These are phyloP conservation scores for Talaromyces sp. DNA, from an alignment of 2,329 filamentous ascomycete genomes.

Conservation along the genomic window DNA sequence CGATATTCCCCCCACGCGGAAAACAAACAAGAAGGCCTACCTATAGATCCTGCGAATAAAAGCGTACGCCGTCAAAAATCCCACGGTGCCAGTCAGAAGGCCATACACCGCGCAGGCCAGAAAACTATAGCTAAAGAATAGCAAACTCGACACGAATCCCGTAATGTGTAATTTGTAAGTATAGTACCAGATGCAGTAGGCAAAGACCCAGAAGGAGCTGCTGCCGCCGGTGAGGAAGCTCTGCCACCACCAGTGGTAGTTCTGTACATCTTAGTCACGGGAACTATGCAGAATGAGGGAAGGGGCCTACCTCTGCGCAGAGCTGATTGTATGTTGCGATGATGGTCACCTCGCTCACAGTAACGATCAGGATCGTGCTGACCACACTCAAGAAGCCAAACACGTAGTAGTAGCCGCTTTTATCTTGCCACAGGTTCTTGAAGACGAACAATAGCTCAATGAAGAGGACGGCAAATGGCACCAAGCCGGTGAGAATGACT, in stretches of 20 bases:
- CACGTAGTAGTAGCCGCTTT: conserved; percentile 87
- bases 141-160: conserved; percentile 71
- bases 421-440: conserved; percentile 84
- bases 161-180: conserved; percentile 73
- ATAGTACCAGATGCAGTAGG: conserved; percentile 83
- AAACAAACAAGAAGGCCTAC: conserved; percentile 46
- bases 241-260: conserved; percentile 92
- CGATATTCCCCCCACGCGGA: not conserved
- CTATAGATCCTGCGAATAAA: conserved; percentile 82
- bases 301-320: conserved; percentile 61
- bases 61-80: conserved; percentile 77
- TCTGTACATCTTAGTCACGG: conserved; percentile 40
- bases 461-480: conserved; percentile 83
- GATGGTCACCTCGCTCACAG: conserved; percentile 77
- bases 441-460: conserved; percentile 85
- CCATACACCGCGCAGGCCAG: conserved; percentile 79
- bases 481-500: conserved; percentile 67
- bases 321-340: conserved; percentile 79
- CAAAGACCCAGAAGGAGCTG: conserved; percentile 75
- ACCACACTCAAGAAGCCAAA: conserved; percentile 81
- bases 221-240: conserved; percentile 75
- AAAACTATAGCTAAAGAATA: conserved; percentile 83
- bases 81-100: conserved; percentile 75
- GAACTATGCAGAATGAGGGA: not conserved
- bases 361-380: conserved; percentile 66